Conservation (phyloP, 139 green algal genomes). For the Pycnococcus provasolii region DNA sequence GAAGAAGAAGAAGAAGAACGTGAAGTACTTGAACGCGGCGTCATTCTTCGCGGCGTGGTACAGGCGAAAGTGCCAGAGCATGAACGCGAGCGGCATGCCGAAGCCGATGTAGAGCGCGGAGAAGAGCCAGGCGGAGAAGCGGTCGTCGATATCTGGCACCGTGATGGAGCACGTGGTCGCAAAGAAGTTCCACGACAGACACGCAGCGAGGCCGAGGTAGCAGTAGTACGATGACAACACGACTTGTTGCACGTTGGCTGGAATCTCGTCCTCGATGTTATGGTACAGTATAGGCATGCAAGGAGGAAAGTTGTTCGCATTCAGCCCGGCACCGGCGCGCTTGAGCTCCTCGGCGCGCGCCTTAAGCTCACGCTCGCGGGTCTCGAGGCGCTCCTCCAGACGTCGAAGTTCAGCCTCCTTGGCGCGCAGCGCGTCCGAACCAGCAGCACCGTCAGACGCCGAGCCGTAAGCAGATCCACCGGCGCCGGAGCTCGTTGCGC, state of each 20-base stretch:
- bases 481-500: too few relatives aligned
- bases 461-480: too few relatives aligned
- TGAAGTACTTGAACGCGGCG: constrained; percentile 35
- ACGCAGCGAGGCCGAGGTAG: not conserved
- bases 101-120: constrained; percentile 42
- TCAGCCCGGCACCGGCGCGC: not conserved
- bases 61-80: constrained; percentile 62
- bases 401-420: too few relatives aligned
- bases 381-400: too few relatives aligned
- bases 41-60: constrained; percentile 49
- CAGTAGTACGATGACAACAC: constrained; percentile 31
- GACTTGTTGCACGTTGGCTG: constrained; percentile 27
- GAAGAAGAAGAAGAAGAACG: constrained; percentile 54
- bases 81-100: constrained; percentile 46
- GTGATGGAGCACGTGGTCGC: constrained; percentile 1
- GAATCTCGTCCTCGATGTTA: constrained; percentile 54
- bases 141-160: constrained; percentile 2
- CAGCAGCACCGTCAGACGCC: too few relatives aligned
- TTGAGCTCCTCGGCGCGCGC: constrained; percentile 29
- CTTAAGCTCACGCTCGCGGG: constrained; percentile 32
- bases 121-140: constrained; percentile 32
- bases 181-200: constrained; percentile 24
- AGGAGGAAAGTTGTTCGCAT: constrained; percentile 51
- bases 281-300: constrained; percentile 52
- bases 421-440: too few relatives aligned